phyloP scores from a whole-genome alignment of 2,329 filamentous ascomycete genomes.

The Pseudogymnoascus sp. region DNA sequence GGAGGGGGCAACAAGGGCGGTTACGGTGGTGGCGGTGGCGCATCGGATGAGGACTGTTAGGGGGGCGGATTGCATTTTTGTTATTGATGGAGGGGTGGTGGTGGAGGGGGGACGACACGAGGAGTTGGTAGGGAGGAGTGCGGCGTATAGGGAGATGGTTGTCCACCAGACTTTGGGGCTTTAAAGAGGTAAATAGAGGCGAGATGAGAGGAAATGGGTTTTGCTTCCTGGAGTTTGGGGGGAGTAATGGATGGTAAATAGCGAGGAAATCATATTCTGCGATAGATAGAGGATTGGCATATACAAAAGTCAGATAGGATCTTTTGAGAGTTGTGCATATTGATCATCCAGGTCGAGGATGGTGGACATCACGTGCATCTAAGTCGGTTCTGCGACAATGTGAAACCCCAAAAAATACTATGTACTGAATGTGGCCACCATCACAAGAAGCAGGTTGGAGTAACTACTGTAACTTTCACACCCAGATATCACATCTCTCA shows the following conservation, averaged over 20 bases:
- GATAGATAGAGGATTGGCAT: not conserved
- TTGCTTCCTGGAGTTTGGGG: not conserved
- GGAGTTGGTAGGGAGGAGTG: slow-evolving; percentile 44
- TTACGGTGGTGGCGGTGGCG: slow-evolving; percentile 51
- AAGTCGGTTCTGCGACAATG: not conserved
- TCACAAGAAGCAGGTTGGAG: not conserved
- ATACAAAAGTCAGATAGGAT: not conserved
- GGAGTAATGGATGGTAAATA: not conserved
- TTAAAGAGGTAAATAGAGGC: not conserved
- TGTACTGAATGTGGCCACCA: not conserved
- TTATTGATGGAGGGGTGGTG: slow-evolving; percentile 46
- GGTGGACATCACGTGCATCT: not conserved
- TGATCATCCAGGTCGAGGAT: not conserved
- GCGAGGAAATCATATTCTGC: not conserved
- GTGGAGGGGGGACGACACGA: slow-evolving; percentile 47
- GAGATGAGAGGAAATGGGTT: not conserved
- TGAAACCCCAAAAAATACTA: not conserved
- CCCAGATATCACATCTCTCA: not conserved
- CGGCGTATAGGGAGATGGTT: slow-evolving; percentile 33
- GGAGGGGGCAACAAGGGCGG: slow-evolving; percentile 43
- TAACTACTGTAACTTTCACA: not conserved
- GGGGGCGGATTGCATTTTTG: slow-evolving; percentile 48
- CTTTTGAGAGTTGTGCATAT: not conserved
- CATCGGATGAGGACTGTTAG: slow-evolving; percentile 49
- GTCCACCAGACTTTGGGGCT: slow-evolving; percentile 17